Evolutionary conservation across 2,329 filamentous ascomycete genomes (phyloP).

Genomic region (Parastagonospora avenae): DNA sequence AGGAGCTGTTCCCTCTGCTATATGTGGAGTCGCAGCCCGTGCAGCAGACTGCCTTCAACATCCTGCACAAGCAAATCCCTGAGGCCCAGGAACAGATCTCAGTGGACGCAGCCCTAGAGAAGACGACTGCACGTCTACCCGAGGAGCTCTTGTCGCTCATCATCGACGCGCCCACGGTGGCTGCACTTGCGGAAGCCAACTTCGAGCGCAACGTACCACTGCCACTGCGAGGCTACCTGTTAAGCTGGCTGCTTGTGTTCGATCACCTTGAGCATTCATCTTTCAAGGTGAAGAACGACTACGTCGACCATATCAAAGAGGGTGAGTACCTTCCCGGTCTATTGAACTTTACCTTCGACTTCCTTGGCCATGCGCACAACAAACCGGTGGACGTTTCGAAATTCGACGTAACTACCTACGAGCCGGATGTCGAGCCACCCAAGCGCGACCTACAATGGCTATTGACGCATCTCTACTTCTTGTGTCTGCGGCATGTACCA

Average conservation of each 20-base stretch:
- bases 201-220: constrained; percentile 71
- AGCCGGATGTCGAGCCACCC: constrained; percentile 62
- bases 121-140: constrained; percentile 74
- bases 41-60: constrained; percentile 78
- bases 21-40: constrained; percentile 75
- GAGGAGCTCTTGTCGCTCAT: constrained; percentile 85
- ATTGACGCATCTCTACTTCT: constrained; percentile 83
- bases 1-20: constrained; percentile 75
- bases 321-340: constrained; percentile 71
- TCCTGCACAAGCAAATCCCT: constrained; percentile 82
- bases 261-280: constrained; percentile 81
- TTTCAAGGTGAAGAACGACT: constrained; percentile 81
- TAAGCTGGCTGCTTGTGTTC: constrained; percentile 89
- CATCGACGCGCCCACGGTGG: constrained; percentile 74
- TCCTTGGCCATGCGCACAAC: constrained; percentile 77
- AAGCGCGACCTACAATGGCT: constrained; percentile 83
- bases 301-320: constrained; percentile 77
- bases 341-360: constrained; percentile 80
- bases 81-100: constrained; percentile 79
- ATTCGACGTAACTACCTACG: constrained; percentile 71
- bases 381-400: constrained; percentile 73
- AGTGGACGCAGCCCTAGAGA: constrained; percentile 74
- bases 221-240: constrained; percentile 75
- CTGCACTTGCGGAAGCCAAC: constrained; percentile 68
- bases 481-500: constrained; percentile 76